phyloP scores from a whole-genome alignment of 345 rosid genomes.

The Populus davidiana region DNA sequence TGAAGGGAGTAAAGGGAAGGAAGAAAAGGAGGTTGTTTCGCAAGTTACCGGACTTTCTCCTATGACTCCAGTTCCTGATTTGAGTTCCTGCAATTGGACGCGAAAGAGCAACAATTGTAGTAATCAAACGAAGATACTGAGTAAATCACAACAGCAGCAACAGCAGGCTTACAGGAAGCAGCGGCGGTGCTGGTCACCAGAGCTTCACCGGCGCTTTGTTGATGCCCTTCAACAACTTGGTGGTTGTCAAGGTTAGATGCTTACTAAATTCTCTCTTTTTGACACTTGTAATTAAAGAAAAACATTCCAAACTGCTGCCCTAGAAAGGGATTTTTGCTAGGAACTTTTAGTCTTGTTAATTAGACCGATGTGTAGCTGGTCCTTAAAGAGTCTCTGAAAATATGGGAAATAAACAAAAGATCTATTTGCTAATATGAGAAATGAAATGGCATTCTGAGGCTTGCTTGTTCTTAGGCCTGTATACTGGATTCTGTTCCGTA shows the following conservation, averaged over 20 bases:
- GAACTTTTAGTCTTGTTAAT: neutral
- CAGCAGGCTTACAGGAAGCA: conserved; percentile 51
- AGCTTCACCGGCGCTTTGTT: conserved; percentile 65
- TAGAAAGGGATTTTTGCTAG: neutral
- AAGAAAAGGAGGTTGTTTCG: conserved; percentile 35
- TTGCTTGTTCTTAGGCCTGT: neutral
- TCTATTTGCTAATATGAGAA: neutral
- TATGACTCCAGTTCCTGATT: conserved; percentile 36
- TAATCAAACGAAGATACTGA: conserved; percentile 28
- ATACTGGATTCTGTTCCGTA: neutral
- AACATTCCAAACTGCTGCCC: neutral
- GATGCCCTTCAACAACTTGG: conserved; percentile 72
- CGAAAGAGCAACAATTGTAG: conserved; percentile 10
- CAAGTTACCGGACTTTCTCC: conserved; percentile 38
- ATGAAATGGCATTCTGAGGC: neutral
- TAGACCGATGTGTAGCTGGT: neutral
- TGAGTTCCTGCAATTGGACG: conserved; percentile 18
- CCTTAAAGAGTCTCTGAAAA: neutral
- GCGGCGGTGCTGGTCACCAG: conserved; percentile 78
- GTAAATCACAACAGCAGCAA: conserved; percentile 22
- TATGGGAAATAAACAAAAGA: neutral
- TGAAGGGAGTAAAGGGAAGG: conserved; percentile 14
- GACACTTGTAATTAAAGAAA: neutral
- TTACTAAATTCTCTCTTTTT: neutral
- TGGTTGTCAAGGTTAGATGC: conserved; percentile 57